Base-by-base conservation (phyloP, 2,329 filamentous ascomycete genomes). In the Neophaeococcomyces aloes region DNA sequence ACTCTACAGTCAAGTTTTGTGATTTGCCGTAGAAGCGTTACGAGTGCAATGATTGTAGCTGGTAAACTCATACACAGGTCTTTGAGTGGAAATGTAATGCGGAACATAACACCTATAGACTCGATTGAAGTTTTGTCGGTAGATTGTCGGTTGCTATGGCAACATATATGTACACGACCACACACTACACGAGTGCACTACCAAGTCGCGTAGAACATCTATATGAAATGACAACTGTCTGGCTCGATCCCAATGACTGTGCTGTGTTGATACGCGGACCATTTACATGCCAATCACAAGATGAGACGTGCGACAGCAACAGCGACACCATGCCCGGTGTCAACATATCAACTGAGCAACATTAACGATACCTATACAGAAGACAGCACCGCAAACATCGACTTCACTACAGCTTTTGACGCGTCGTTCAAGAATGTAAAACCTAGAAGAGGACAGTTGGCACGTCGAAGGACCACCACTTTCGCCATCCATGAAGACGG, bases 401-500 rank as follows among this genome's bases (percentile, higher is more conserved):
- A 68, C 6, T 67, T 63, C 47, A 67, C 64, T 3, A 62, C 60
- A 10, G 63, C 64, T 35, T 57, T 67, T 38, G 55, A 51, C 38
- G 48, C 53, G 14, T 57, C 61, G 0, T 51, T 58, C 4, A 36
- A 30, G 32, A 33, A 46, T 34, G 49, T 45, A 4, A 50, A 43
- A 34, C 51, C 50, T 59, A 19, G 60, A 49, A 11, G 53, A 53
- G 29, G 55, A 47, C 33, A 60, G 57, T 29, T 59, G 58, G 15
- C 56, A 29, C 53, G 59, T 51, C 53, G 51, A 37, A 57, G 54
- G 29, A 53, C 51, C 45, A 53, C 50, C 5, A 48, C 47, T 1
- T 66, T 68, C 27, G 53, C 56, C 10, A 67, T 68, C 34, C 62
- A 66, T 39, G 61, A 65, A 17, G 65, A 68, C 29, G 38, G 23